Evolutionary conservation across 176 grass and related monocot species (phyloP), one percentile per base, ranked within the genome.

Genomic region (Saccharum spontaneum): DNA sequence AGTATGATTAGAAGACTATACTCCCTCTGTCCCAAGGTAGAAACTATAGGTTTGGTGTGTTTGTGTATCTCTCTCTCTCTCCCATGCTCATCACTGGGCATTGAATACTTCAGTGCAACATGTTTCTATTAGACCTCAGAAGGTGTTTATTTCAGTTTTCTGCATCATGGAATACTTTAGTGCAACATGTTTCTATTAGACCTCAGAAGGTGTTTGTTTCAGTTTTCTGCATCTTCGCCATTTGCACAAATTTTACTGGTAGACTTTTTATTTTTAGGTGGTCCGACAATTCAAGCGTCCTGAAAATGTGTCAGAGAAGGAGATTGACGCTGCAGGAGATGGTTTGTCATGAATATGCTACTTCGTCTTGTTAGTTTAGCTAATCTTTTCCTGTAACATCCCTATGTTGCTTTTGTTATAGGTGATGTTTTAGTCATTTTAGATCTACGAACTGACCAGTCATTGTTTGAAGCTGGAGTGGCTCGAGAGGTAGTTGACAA

Each of bases 291-390:
- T 98, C 59, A 98, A 94, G 63, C 76, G 86, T 68, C 96, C 96
- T 87, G 73, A 85, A 79, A 84, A 91, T 94, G 87, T 91, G 54
- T 89, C 79, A 76, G 87, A 93, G 69, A 92, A 90, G 15, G 96
- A 98, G 79, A 95, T 98, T 62, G 93, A 98, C 93, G 96, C 96
- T 15, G 87, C 89, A 24, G 91, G 96, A 84, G 96, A 98, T 85
- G 93, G 96, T 98, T 89, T 59, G 64, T 6, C 26, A 79, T 83
- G 79, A 84, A 89, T 82, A 70, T 77, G 54, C 63, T 52, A 67
- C 30, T 61, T 43, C 40, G n/a, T 79, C 64, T 67, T 87, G 14
- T 22, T 75, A 68, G 31, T 61, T 45, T 46, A 15, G 12, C 40
- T 86, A 73, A 30, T 79, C 4, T 78, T 50, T 22, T 23, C 45